A percentile compares a stretch with the other conserved stretches of the same genome.
Conservation (phyloP, 108 stramenopile genomes). For the Nitzschia putrida region DNA sequence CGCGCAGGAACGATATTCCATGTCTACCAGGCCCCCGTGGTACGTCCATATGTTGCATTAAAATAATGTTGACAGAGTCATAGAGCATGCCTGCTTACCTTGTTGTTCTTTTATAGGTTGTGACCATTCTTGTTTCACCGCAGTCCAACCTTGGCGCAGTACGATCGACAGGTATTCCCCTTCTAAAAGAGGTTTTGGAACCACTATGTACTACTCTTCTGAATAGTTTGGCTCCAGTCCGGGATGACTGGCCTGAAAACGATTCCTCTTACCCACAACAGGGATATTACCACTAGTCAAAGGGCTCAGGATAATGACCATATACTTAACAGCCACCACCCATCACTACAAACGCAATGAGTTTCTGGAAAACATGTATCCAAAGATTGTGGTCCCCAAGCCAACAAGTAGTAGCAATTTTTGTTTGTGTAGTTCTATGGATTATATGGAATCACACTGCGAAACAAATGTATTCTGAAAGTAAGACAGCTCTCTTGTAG, state of each 20-base stretch:
- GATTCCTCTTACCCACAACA: constrained; percentile 32
- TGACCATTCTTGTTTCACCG: constrained; percentile 46
- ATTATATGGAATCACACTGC: too few species aligned
- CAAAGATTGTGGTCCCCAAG: too few species aligned
- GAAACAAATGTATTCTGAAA: too few species aligned
- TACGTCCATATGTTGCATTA: constrained; percentile 13
- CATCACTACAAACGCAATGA: too few species aligned
- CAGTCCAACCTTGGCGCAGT: constrained; percentile 54
- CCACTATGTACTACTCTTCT: constrained; percentile 51
- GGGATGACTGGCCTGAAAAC: constrained; percentile 24
- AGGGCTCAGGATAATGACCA: background rate
- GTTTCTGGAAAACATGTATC: too few species aligned
- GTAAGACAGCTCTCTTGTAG: too few species aligned
- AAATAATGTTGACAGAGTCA: too few species aligned
- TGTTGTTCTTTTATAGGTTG: constrained; percentile 19
- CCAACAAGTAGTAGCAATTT: too few species aligned
- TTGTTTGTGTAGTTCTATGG: too few species aligned
- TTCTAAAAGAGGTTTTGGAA: constrained; percentile 48
- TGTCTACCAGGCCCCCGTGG: constrained; percentile 57
- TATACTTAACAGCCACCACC: background rate
- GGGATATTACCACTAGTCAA: constrained; percentile 28
- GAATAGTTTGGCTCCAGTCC: constrained; percentile 43
- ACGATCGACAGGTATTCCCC: constrained; percentile 55
- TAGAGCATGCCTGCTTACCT: too few species aligned
- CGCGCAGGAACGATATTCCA: constrained; percentile 49